phyloP scores from a whole-genome alignment of 495 filamentous ascomycete genomes.

The Geopyxis carbonaria region DNA sequence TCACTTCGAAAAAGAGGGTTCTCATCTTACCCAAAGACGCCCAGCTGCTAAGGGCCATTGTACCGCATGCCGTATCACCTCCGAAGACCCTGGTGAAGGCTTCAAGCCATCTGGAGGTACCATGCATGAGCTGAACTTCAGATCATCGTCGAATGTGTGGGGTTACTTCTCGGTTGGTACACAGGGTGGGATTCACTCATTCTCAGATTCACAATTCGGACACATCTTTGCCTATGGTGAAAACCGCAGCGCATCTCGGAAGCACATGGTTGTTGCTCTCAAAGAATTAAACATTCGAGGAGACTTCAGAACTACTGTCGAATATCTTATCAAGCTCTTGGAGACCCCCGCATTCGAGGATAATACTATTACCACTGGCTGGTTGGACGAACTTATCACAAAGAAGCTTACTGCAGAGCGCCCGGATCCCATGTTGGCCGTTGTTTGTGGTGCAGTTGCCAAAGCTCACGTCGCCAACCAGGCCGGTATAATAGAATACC shows the following conservation, averaged over 20 bases:
- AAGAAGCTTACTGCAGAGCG: conserved; percentile 95
- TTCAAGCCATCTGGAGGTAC: conserved; percentile 99
- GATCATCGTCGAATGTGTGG: conserved; percentile 96
- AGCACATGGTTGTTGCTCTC: conserved; percentile 98
- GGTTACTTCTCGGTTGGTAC: conserved; percentile 99
- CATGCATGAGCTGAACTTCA: conserved; percentile 98
- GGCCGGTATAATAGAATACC: conserved; percentile 69
- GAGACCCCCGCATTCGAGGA: conserved; percentile 97
- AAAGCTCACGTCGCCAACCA: conserved; percentile 91
- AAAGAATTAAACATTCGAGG: conserved; percentile 99
- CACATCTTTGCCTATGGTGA: conserved; percentile 99
- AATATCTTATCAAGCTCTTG: conserved; percentile 96
- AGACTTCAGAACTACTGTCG: conserved; percentile 95
- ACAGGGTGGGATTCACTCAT: conserved; percentile 92
- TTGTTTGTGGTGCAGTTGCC: conserved; percentile 85
- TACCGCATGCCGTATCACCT: conserved; percentile 97
- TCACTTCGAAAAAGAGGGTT: conserved; percentile 77
- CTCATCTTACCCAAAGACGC: conserved; percentile 66
- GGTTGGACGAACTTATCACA: conserved; percentile 95
- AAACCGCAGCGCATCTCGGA: conserved; percentile 83
- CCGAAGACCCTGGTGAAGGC: conserved; percentile 94
- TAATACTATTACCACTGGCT: conserved; percentile 98
- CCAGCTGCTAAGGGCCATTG: conserved; percentile 90
- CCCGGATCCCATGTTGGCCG: conserved; percentile 75
- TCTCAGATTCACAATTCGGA: conserved; percentile 97